Percentiles rank a stretch among this genome's conserved stretches.
These are phyloP conservation scores for Heterobasidion occidentale DNA, from an alignment of 1,284 basidiomycete genomes.

Conservation along the genomic window DNA sequence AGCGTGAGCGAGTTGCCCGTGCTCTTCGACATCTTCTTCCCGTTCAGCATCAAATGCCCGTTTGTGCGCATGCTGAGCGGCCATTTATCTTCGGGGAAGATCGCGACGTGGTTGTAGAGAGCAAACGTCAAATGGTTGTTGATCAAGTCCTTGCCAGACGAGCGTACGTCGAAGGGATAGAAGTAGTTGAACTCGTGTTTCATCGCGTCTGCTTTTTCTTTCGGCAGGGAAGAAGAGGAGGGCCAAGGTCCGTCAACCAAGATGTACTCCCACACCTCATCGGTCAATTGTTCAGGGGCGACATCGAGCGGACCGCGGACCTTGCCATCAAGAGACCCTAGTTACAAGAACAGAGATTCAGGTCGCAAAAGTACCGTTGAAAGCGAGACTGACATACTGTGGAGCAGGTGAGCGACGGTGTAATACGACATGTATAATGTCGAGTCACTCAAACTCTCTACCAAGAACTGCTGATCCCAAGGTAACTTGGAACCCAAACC, in stretches of 20 bases:
- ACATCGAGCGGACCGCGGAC: constrained; percentile 81
- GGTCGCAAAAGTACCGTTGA: neutral
- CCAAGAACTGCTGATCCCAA: constrained; percentile 95
- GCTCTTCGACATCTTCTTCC: constrained; percentile 98
- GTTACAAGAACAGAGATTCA: constrained; percentile 9
- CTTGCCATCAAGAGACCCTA: constrained; percentile 73
- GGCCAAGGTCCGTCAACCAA: constrained; percentile 79
- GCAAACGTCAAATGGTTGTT: constrained; percentile 96
- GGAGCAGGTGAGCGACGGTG: constrained; percentile 86
- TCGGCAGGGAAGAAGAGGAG: constrained; percentile 51
- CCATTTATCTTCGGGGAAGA: constrained; percentile 95
- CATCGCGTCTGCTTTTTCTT: constrained; percentile 77
- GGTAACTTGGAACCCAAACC: constrained; percentile 95
- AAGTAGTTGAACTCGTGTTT: constrained; percentile 96
- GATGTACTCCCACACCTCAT: constrained; percentile 96
- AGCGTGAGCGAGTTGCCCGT: constrained; percentile 87
- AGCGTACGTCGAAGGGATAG: constrained; percentile 97
- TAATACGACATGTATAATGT: constrained; percentile 99
- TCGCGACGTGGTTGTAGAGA: constrained; percentile 89
- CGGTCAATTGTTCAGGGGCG: constrained; percentile 88
- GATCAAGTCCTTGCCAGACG: constrained; percentile 98
- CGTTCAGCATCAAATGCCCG: constrained; percentile 96
- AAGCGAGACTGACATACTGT: constrained; percentile 39
- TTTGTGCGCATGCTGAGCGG: constrained; percentile 91
- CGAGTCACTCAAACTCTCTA: constrained; percentile 95